Percentiles rank a stretch among this genome's conserved stretches.
These are phyloP conservation scores for Nakazawaea ernobii DNA, from an alignment of 805 yeast species.

Conservation along the genomic window DNA sequence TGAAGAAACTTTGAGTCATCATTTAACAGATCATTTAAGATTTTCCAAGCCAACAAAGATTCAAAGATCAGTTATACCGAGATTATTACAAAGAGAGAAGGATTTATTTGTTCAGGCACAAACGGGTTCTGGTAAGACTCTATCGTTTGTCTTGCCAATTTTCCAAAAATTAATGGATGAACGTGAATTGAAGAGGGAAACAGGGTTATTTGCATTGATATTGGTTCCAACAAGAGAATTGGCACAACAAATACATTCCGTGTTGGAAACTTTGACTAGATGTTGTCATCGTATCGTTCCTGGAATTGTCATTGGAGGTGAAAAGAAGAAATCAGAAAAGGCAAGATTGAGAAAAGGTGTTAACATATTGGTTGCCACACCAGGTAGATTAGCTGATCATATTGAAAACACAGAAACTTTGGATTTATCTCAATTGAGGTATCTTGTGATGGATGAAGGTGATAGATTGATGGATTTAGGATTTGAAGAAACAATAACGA, in stretches of 20 bases:
- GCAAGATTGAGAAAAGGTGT: conserved; percentile 95
- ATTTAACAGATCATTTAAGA: conserved; percentile 50
- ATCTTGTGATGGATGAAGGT: conserved; percentile 94
- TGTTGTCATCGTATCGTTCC: conserved; percentile 90
- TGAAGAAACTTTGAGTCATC: conserved; percentile 43
- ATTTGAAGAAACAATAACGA: conserved; percentile 85
- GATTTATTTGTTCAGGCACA: conserved; percentile 93
- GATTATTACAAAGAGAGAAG: conserved; percentile 35
- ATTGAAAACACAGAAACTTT: conserved; percentile 80
- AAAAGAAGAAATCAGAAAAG: conserved; percentile 93
- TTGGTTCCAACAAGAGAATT: conserved; percentile 93
- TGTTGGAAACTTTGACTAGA: conserved; percentile 63
- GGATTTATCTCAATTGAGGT: conserved; percentile 68
- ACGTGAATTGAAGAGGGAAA: conserved; percentile 44
- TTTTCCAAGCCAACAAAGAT: conserved; percentile 76
- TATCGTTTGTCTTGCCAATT: conserved; percentile 83
- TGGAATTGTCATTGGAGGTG: conserved; percentile 96
- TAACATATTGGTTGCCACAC: conserved; percentile 93
- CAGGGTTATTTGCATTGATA: conserved; percentile 86
- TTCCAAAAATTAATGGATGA: conserved; percentile 63
- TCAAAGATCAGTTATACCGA: conserved; percentile 77
- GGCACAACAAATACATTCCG: conserved; percentile 84
- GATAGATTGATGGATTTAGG: conserved; percentile 95
- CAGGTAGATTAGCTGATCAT: conserved; percentile 94
- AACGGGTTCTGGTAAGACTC: conserved; percentile 97